Base-by-base conservation (phyloP, 2,329 filamentous ascomycete species). In the Penicillium aurantiogriseum region DNA sequence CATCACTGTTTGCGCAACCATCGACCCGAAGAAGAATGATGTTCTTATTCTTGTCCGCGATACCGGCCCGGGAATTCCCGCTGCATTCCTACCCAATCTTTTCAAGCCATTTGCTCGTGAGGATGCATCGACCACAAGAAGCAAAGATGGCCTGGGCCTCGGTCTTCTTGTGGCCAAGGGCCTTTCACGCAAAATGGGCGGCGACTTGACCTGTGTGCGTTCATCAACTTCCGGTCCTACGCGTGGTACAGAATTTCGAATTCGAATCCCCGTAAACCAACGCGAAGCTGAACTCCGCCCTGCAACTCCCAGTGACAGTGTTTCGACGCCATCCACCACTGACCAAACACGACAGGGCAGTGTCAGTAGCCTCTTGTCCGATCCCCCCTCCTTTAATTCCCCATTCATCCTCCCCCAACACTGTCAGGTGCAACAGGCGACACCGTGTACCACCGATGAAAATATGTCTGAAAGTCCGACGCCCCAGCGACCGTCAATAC, bases 101-200 rank as follows among this genome's bases (percentile, higher is more conserved):
- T 90, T 90, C 76, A 87, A 87, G 62, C 83, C 88, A 1, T 90
- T 89, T 70, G 85, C 87, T 25, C 81, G 87, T 59, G 84, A 88
- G 71, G 87, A 90, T 69, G 81, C 85, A 50, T 88, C 87, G 2
- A 83, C 86, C 15, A 89, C 86, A 7, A 79, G 88, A 43, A 82
- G 83, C 59, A 87, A 83, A 67, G 88, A 90, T 70, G 88, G 88
- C 0, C 77, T 90, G 3, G 88, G 88, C 0, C 76, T 90, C 7
- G 87, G 88, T 29, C 75, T 90, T 11, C 80, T 90, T 67, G 88
- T 90, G n/a, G 88, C 87, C 0, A 90, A 89, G 72, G 87, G 87
- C 4, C 78, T 89, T 45, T 85, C 87, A 5, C 80, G 87, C 53
- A 88, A 86, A 68, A 81, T 90, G 55, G 86, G 87, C 27, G 88